phyloP scores from a whole-genome alignment of 495 filamentous ascomycete genomes.

The Chaetomium cochliodes region DNA sequence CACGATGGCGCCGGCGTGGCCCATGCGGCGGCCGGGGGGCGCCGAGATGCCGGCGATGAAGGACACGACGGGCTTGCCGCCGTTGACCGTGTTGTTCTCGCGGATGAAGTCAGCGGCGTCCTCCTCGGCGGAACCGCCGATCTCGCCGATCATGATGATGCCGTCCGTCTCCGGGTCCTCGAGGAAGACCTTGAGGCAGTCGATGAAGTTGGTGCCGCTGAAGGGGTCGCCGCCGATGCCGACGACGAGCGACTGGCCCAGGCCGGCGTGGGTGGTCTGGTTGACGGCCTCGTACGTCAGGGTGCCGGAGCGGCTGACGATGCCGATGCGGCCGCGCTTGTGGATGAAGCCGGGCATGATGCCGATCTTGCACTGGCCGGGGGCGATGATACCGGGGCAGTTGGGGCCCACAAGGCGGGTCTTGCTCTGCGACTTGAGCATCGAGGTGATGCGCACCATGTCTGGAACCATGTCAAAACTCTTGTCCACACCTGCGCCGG shows the following conservation, averaged over 20 bases:
- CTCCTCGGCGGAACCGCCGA: constrained; percentile 95
- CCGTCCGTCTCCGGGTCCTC: constrained; percentile 95
- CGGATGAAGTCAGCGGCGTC: constrained; percentile 93
- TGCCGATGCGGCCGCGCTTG: constrained; percentile 97
- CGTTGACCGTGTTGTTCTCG: constrained; percentile 79
- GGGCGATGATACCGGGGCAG: constrained; percentile 97
- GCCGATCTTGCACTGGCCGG: constrained; percentile 98
- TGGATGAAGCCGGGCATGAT: constrained; percentile 99
- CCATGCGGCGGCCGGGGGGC: constrained; percentile 94
- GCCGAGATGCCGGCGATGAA: constrained; percentile 99
- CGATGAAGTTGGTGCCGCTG: constrained; percentile 98
- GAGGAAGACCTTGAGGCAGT: constrained; percentile 96
- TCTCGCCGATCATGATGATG: constrained; percentile 99
- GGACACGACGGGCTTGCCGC: constrained; percentile 85
- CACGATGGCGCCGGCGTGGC: constrained; percentile 97
- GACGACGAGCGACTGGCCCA: constrained; percentile 96
- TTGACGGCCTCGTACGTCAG: constrained; percentile 99
- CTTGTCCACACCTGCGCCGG: background rate
- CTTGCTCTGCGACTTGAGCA: constrained; percentile 96
- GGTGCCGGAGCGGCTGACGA: constrained; percentile 96
- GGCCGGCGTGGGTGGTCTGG: constrained; percentile 94
- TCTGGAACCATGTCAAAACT: constrained; percentile 52
- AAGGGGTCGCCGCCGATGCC: constrained; percentile 99
- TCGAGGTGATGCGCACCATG: constrained; percentile 98
- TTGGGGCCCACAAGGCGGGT: constrained; percentile 95